phyloP scores from a whole-genome alignment of 345 rosid genomes.

The Eucalyptus cloeziana region DNA sequence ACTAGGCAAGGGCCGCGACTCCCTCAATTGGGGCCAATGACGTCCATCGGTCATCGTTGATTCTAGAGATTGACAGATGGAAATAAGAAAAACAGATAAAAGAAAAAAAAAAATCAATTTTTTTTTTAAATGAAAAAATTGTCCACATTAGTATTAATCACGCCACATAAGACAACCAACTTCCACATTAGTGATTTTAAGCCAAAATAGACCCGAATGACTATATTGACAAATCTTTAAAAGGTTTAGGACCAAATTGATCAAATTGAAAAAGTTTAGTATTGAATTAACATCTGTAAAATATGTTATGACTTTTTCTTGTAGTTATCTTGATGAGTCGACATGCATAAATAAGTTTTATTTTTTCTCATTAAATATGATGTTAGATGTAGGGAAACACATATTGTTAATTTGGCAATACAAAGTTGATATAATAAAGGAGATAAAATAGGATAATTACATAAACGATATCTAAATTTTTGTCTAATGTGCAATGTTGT shows the following conservation, averaged over 20 bases:
- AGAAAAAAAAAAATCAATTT: too few species aligned
- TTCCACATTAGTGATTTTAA: not conserved
- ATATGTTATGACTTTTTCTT: not conserved
- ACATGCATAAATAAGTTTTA: not conserved
- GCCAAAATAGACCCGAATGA: not conserved
- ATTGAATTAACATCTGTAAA: not conserved
- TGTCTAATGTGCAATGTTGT: not conserved
- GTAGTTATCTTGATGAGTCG: not conserved
- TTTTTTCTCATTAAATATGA: not conserved
- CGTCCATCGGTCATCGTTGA: too few species aligned
- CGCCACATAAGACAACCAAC: accelerated
- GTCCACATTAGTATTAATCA: not conserved
- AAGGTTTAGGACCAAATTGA: not conserved
- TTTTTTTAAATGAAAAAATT: not conserved
- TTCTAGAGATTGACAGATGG: too few species aligned
- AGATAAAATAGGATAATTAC: not conserved
- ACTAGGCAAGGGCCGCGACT: too few species aligned
- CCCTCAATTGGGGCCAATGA: too few species aligned
- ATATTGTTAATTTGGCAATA: not conserved
- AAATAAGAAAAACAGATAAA: too few species aligned
- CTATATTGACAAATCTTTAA: not conserved
- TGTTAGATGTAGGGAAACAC: not conserved
- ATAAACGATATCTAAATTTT: not conserved
- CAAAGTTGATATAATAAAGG: not conserved
- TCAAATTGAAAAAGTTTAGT: not conserved